Base-by-base conservation (phyloP, 2,329 filamentous ascomycete genomes). In the Zymoseptoria brevis region DNA sequence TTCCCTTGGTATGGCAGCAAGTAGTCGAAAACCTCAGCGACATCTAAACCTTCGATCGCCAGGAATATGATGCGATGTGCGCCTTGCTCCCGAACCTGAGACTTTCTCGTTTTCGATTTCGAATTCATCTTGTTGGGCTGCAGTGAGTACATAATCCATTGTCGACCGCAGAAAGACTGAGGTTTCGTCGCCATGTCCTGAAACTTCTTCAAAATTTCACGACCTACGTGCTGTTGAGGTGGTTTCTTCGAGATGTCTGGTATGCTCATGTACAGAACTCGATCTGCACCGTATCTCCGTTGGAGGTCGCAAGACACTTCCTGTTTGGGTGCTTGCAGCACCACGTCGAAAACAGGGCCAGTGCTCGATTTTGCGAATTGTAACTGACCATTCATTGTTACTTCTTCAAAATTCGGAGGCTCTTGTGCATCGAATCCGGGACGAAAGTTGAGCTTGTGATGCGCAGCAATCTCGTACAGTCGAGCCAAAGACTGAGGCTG, bases 241-340 rank as follows among this genome's bases (percentile, higher is more conserved):
- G 63, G 63, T 4, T 62, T 64, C 2, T 58, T 63, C 1, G 63
- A 56, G 13, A 74, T 65, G 2, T 65, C 59, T 0, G 76, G 75
- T 1, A 74, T 55, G 2, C 71, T 68, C 2, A 79, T 59, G 49
- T 75, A 75, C 1, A 80, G 63, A 19, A 80, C 76, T 0, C 77
- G 71, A 58, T 78, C 71, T 4, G 71, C 66, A 1, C 72, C 72
- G 30, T 70, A 71, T 16, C 55, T 59, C 1, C 71, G 67, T 50
- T 72, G 67, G 8, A 73, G 54, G 5, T 62, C 55, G 50, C 59
- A 65, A 2, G 64, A 61, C 7, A 52, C 61, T n/a, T 69, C 68
- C 13, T 52, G 54, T 8, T 61, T 53, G 2, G 68, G 61, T 6
- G 61, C 56, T 8, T 65, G 50, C 11, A 72, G 59, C 0, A 61